Percentiles rank a stretch among this genome's conserved stretches.
Conservation (phyloP, 192 early-diverging fungal genomes). For the Dimargaris cristalligena region DNA sequence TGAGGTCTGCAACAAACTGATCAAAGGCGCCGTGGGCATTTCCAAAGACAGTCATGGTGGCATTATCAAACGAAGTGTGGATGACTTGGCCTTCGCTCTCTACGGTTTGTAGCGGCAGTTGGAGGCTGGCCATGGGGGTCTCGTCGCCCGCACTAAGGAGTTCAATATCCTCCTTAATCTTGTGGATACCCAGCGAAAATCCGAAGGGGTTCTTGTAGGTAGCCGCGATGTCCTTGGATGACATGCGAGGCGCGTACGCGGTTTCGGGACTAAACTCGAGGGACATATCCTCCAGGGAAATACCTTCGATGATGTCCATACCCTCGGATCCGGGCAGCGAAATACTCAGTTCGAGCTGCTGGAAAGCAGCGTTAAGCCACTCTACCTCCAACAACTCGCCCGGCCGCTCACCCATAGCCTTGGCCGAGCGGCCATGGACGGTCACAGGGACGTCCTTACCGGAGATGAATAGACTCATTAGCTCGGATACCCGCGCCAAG, state of each 20-base stretch:
- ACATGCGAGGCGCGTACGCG: conserved; percentile 6
- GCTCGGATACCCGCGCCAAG: neutral
- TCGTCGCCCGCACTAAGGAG: conserved; percentile 12
- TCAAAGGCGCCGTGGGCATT: conserved; percentile 31
- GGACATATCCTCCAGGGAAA: neutral
- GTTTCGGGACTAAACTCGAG: conserved; percentile 1
- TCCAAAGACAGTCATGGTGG: conserved; percentile 19
- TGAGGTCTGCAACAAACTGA: conserved; percentile 31
- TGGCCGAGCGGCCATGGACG: neutral
- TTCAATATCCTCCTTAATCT: conserved; percentile 15
- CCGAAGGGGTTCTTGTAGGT: conserved; percentile 41
- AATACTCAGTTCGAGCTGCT: neutral
- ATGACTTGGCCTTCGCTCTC: neutral
- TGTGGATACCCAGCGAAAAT: conserved; percentile 29
- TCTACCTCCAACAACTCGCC: neutral
- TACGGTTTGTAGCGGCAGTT: neutral
- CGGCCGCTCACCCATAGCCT: neutral
- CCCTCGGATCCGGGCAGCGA: neutral
- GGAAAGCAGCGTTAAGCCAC: neutral
- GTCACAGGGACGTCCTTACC: neutral
- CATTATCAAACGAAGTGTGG: neutral
- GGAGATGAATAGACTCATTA: neutral
- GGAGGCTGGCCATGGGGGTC: conserved; percentile 17
- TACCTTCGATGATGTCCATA: neutral
- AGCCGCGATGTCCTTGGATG: conserved; percentile 26